Conservation (phyloP, 148 eudicot genomes). For the Vaccinium corymbosum region DNA sequence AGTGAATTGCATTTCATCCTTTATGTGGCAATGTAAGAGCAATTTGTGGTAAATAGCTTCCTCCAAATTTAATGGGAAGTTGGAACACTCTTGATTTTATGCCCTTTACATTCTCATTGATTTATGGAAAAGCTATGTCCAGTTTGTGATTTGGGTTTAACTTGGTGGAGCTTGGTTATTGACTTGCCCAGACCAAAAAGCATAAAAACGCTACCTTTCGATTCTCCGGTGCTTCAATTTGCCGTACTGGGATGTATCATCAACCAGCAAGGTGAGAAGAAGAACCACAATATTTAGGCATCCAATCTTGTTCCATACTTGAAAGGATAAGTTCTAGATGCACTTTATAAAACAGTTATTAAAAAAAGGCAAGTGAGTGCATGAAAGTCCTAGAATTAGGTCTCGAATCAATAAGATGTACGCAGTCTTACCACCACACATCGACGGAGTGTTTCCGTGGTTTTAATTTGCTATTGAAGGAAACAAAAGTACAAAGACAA, state of each 20-base stretch:
- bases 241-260: neutral
- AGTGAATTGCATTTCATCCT: too few relatives aligned
- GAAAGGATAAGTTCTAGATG: neutral
- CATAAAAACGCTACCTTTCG: neutral
- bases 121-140: neutral
- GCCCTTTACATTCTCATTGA: too few relatives aligned
- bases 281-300: neutral
- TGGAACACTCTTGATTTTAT: too few relatives aligned
- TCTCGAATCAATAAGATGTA: neutral
- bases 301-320: neutral
- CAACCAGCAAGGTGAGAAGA: too few relatives aligned
- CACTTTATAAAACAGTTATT: neutral
- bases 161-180: neutral
- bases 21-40: too few relatives aligned
- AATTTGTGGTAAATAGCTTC: too few relatives aligned
- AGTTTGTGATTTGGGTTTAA: neutral
- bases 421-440: neutral
- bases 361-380: neutral
- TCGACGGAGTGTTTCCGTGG: neutral
- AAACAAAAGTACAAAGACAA: neutral
- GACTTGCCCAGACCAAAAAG: neutral
- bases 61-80: too few relatives aligned
- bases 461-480: neutral
- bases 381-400: neutral
- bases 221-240: neutral